Evolutionary conservation across 192 early-diverging fungal genomes (phyloP), one percentile per base, ranked within the genome.

Genomic region (Tieghemiomyces parasiticus): DNA sequence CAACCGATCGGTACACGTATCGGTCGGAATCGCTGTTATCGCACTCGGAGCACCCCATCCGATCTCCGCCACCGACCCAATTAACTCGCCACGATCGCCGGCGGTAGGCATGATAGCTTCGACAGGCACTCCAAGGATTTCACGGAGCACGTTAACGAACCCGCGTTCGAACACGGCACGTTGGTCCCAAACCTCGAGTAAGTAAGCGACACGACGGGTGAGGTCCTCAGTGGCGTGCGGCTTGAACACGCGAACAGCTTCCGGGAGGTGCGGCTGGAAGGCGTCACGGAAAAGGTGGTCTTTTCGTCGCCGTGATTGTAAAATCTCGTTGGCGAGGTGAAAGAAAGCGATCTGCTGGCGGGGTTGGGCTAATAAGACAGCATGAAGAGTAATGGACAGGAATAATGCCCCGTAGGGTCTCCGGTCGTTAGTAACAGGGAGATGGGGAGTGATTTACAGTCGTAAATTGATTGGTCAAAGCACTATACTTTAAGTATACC

Each of bases 151-250:
- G 6, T 34, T 8, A 42, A 65, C 46, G 34, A 65, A 65, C 3
- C 51, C 64, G 6, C n/a, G 35, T 24, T 65, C 64, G 46, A 55
- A 65, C 30, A 65, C 60, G 28, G 50, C 31, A 24, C 64, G 45
- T 31, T 65, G 52, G 19, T 65, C 61, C 64, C 64, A 65, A 22
- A 65, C 58, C 24, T 62, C 55, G 13, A 65, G 12, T 31, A 65
- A 61, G 6, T 48, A 46, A 31, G 10, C 56, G 38, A 65, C 38
- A 19, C 26, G 38, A 20, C 19, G 30, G 25, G 45, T 61, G 28
- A 65, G 52, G 19, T 50, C 20, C 3, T 53, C 34, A 16, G 60
- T 42, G 0, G 64, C 64, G 54, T 53, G 46, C 34, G 52, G 44
- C 60, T 52, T 53, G 2, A 61, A 33, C 24, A 52, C 52, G 20